Evolutionary conservation across 257 asterid species (phyloP).

Genomic region (Salvia hispanica): DNA sequence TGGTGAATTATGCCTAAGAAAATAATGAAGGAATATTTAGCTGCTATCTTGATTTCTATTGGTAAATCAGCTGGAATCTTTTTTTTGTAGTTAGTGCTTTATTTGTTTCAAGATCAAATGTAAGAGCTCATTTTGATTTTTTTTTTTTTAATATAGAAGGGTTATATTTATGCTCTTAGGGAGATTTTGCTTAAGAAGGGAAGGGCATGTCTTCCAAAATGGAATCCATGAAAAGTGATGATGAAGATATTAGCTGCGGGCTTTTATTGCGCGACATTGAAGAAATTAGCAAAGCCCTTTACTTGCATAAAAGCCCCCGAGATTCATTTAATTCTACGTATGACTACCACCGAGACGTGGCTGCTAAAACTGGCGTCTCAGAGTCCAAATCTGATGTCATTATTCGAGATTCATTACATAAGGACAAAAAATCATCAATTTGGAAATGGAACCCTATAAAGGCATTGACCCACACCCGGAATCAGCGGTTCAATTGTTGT

Average conservation of each 20-base stretch:
- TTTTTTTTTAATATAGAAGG: constrained; percentile 4
- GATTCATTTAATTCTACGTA: constrained; percentile 47
- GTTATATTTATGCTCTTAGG: background rate
- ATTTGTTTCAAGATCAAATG: constrained; percentile 12
- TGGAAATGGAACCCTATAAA: constrained; percentile 90
- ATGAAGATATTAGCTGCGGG: constrained; percentile 54
- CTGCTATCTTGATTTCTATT: constrained; percentile 11
- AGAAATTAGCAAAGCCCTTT: constrained; percentile 83
- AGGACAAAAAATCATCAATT: constrained; percentile 64
- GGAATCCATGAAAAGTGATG: constrained; percentile 32
- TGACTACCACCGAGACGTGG: constrained; percentile 27
- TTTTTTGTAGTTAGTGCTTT: constrained; percentile 1
- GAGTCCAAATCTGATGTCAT: constrained; percentile 36
- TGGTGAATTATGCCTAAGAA: constrained; percentile 14
- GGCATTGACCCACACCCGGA: constrained; percentile 59
- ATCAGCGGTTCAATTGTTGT: constrained; percentile 61
- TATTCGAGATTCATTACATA: constrained; percentile 38
- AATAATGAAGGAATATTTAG: constrained; percentile 10
- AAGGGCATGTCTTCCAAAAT: constrained; percentile 38
- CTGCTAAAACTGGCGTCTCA: constrained; percentile 31
- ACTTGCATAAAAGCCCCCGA: constrained; percentile 47
- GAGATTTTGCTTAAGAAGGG: constrained; percentile 6
- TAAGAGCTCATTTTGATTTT: constrained; percentile 1
- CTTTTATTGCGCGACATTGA: constrained; percentile 69
- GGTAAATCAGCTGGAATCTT: constrained; percentile 12